Conservation (phyloP, 2,329 filamentous ascomycete species). For the Magnaporthales sp. region DNA sequence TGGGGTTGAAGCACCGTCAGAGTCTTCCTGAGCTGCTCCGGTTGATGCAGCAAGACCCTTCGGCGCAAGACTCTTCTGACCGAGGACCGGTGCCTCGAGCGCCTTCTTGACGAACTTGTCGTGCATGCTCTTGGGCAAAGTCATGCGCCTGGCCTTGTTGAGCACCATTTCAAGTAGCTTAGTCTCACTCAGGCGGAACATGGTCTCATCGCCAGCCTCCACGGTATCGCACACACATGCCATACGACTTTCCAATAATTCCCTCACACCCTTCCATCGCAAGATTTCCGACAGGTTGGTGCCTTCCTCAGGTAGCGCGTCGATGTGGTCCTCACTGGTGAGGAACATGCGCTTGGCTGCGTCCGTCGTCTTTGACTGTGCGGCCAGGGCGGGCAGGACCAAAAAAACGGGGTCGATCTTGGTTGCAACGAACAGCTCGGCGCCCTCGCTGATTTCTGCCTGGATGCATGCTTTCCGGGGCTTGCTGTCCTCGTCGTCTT, state of each 20-base stretch:
- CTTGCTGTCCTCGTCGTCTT: constrained; percentile 8
- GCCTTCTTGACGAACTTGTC: constrained; percentile 71
- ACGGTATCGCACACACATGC: constrained; percentile 69
- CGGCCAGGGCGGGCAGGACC: constrained; percentile 60
- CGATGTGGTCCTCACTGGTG: constrained; percentile 63
- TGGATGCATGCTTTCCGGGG: background rate
- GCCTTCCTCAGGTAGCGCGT: constrained; percentile 34
- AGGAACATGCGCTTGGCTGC: constrained; percentile 55
- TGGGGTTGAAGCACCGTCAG: constrained; percentile 6
- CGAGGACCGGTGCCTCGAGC: constrained; percentile 68
- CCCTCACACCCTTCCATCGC: constrained; percentile 32
- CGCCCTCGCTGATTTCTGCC: constrained; percentile 46
- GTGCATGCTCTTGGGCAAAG: constrained; percentile 73
- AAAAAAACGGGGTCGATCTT: constrained; percentile 79
- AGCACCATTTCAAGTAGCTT: constrained; percentile 62
- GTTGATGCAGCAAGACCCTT: constrained; percentile 25
- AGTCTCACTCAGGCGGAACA: constrained; percentile 70
- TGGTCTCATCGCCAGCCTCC: constrained; percentile 71
- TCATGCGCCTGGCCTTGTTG: constrained; percentile 64
- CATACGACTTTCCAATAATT: constrained; percentile 56
- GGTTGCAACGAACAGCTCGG: constrained; percentile 77
- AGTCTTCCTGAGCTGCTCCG: background rate
- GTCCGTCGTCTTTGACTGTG: constrained; percentile 28
- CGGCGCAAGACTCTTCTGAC: constrained; percentile 43
- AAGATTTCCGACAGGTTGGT: constrained; percentile 52